Conservation (phyloP, 2,329 filamentous ascomycete genomes). For the Ophiostoma himal-ulmi region DNA sequence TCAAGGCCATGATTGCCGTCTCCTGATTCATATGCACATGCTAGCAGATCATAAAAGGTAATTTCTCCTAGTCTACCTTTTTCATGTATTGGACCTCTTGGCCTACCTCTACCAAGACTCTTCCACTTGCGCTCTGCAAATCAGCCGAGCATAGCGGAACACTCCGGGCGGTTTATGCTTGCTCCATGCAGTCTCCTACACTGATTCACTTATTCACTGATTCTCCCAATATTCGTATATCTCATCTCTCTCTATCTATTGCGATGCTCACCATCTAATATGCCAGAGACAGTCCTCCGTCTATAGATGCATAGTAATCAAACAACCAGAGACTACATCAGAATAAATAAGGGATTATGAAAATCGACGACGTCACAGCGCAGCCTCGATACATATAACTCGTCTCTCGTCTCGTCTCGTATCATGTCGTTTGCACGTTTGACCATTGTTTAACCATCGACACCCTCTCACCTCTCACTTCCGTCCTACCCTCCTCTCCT, state of each 20-base stretch:
- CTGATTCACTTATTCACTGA: background rate
- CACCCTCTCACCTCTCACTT: too few relatives aligned
- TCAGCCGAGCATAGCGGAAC: background rate
- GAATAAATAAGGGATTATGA: background rate
- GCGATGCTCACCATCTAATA: slow-evolving; percentile 3
- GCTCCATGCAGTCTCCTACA: background rate
- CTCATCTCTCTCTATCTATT: background rate
- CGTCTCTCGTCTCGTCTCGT: background rate
- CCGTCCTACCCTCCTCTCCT: background rate
- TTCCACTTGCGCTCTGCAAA: background rate
- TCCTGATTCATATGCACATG: slow-evolving; percentile 18
- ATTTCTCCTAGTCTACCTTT: background rate
- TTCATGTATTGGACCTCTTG: background rate
- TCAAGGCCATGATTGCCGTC: background rate
- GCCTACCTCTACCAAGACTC: too few relatives aligned
- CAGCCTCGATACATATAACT: background rate
- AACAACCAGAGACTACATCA: background rate
- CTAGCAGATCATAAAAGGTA: slow-evolving; percentile 17
- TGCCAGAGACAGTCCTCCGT: slow-evolving; percentile 1
- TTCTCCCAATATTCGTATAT: background rate
- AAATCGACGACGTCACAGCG: background rate
- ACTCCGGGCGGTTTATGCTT: background rate
- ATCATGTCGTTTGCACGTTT: background rate
- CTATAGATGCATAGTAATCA: background rate
- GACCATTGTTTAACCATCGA: background rate